These are phyloP conservation scores for Rhodosporidiobolus odoratus DNA, from an alignment of 768 basidiomycete species.

Conservation along the genomic window DNA sequence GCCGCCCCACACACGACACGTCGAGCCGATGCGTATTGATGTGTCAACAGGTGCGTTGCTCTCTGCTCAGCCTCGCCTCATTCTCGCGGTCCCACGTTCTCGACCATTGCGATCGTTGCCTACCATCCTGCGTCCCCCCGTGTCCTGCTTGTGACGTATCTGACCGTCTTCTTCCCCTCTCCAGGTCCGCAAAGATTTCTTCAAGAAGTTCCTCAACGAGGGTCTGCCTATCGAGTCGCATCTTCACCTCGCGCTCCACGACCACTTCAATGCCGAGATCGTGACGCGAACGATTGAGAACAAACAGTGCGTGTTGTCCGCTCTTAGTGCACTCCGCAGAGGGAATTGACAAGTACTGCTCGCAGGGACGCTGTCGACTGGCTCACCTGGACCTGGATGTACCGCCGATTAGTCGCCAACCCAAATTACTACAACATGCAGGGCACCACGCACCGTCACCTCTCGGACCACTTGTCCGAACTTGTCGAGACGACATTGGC, in stretches of 20 bases:
- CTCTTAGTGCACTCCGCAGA: neutral
- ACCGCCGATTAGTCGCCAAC: constrained; percentile 94
- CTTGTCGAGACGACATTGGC: constrained; percentile 86
- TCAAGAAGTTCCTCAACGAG: constrained; percentile 95
- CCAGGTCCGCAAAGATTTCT: constrained; percentile 95
- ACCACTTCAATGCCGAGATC: constrained; percentile 97
- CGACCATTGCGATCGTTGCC: no score
- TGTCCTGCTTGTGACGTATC: no score
- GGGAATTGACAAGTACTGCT: neutral
- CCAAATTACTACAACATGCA: constrained; percentile 84
- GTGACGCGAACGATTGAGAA: constrained; percentile 98
- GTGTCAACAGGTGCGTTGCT: constrained; percentile 60
- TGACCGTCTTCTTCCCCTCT: no score
- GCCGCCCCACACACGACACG: constrained; percentile 79
- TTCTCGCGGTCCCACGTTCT: neutral
- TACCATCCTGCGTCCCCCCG: no score
- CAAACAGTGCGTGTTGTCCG: constrained; percentile 65
- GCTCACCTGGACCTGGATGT: constrained; percentile 87
- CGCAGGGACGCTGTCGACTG: constrained; percentile 62
- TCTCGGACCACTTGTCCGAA: constrained; percentile 93
- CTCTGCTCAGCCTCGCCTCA: neutral
- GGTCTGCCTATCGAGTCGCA: constrained; percentile 97
- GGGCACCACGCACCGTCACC: constrained; percentile 83
- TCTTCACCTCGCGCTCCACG: constrained; percentile 80
- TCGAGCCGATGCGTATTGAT: constrained; percentile 90